phyloP scores from a whole-genome alignment of 495 filamentous ascomycete species.

The Neurospora pannonica region DNA sequence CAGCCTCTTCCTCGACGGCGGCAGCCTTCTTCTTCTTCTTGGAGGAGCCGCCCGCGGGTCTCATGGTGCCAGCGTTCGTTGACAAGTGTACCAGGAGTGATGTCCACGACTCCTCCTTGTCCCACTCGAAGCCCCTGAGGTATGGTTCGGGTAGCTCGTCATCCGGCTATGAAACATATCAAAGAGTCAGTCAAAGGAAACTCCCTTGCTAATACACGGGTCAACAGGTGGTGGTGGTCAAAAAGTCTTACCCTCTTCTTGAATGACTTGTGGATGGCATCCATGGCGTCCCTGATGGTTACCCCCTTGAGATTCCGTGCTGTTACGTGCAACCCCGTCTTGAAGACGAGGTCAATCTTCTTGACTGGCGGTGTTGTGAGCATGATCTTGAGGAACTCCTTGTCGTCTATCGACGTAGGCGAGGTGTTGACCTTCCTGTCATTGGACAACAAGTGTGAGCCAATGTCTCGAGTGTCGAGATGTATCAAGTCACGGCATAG shows the following conservation, averaged over 20 bases:
- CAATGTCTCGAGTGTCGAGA: background rate
- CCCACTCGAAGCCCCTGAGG: conserved; percentile 90
- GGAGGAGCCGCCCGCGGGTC: conserved; percentile 29
- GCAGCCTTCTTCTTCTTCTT: conserved; percentile 62
- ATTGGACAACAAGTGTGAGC: conserved; percentile 1
- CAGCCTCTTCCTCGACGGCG: conserved; percentile 21
- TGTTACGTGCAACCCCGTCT: conserved; percentile 75
- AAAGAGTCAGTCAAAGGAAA: background rate
- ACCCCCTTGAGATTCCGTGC: conserved; percentile 86
- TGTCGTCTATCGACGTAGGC: conserved; percentile 62
- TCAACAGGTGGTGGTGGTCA: background rate
- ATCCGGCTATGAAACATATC: conserved; percentile 51
- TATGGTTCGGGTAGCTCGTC: conserved; percentile 77
- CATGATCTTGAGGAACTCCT: conserved; percentile 67
- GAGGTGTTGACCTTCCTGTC: conserved; percentile 85
- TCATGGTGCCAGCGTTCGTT: conserved; percentile 45
- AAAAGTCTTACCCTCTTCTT: conserved; percentile 69
- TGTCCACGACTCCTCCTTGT: conserved; percentile 69
- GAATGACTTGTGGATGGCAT: conserved; percentile 88
- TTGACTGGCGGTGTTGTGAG: conserved; percentile 76
- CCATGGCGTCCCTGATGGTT: conserved; percentile 88
- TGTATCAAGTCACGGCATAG: background rate
- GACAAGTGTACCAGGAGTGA: conserved; percentile 76
- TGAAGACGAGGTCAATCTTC: conserved; percentile 87
- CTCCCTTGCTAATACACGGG: background rate